These are phyloP conservation scores for Glomus cerebriforme DNA, from an alignment of 192 early-diverging fungal species.

Conservation along the genomic window DNA sequence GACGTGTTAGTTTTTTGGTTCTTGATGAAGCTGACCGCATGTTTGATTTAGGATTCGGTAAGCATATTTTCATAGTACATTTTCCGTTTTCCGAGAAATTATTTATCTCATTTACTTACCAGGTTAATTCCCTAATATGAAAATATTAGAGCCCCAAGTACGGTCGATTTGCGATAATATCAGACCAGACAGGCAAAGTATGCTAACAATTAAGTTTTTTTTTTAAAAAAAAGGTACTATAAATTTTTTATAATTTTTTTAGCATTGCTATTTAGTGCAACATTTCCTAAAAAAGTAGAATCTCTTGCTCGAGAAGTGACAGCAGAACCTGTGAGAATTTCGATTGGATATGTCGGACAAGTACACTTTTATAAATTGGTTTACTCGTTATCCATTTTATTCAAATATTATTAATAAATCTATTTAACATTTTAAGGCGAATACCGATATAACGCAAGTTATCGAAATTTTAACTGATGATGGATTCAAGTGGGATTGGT, in stretches of 20 bases:
- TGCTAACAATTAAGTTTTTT: too few relatives aligned
- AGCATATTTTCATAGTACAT: slow-evolving; percentile 12
- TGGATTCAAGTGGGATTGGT: slow-evolving; percentile 74
- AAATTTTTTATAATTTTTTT: neutral
- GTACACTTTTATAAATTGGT: slow-evolving; percentile 24
- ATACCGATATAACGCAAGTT: slow-evolving; percentile 75
- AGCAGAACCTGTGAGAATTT: slow-evolving; percentile 71
- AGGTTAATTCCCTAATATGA: neutral
- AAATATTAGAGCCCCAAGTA: slow-evolving; percentile 66
- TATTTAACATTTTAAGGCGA: slow-evolving; percentile 48
- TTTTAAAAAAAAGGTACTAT: too few relatives aligned
- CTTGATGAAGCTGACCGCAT: slow-evolving; percentile 97
- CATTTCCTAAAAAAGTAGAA: slow-evolving; percentile 74
- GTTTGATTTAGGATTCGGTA: slow-evolving; percentile 93
- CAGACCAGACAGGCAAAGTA: slow-evolving; percentile 81
- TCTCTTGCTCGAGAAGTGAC: slow-evolving; percentile 70
- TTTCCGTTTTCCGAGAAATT: neutral
- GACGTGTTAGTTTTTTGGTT: slow-evolving; percentile 81
- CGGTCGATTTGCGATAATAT: slow-evolving; percentile 78
- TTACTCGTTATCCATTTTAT: neutral
- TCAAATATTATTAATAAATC: neutral
- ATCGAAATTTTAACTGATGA: slow-evolving; percentile 67
- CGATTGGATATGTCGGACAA: slow-evolving; percentile 68
- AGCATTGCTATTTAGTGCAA: slow-evolving; percentile 79
- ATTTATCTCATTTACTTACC: neutral